These are phyloP conservation scores for Arthroderma sp. DNA, from an alignment of 2,329 filamentous ascomycete genomes.

Conservation along the genomic window DNA sequence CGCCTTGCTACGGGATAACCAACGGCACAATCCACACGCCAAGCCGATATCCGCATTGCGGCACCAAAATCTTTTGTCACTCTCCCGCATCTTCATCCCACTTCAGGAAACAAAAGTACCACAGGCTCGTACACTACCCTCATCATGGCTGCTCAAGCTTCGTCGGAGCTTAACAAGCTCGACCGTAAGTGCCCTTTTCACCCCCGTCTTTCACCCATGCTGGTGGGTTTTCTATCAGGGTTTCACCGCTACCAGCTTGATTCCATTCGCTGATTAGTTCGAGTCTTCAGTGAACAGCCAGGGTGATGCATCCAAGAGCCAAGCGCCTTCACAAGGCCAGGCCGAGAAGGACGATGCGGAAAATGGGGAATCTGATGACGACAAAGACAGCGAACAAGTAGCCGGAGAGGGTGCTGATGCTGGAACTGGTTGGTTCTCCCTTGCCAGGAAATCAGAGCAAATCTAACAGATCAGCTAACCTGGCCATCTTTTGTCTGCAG, in stretches of 20 bases:
- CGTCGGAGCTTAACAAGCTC: constrained; percentile 29
- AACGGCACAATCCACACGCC: too few species aligned
- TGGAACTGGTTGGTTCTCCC: constrained; percentile 19
- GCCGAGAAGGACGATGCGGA: constrained; percentile 35
- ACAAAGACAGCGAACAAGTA: constrained; percentile 36
- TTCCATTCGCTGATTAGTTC: not conserved
- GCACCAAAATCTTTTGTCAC: too few species aligned
- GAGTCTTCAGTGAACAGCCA: constrained; percentile 26
- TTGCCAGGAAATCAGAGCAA: not conserved
- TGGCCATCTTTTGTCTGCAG: constrained; percentile 13
- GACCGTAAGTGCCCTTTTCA: constrained; percentile 19
- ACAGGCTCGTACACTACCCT: not conserved
- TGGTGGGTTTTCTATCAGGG: not conserved
- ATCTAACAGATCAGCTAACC: constrained; percentile 3
- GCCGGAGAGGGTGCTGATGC: constrained; percentile 24
- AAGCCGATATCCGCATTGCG: too few species aligned
- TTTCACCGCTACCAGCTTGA: not conserved
- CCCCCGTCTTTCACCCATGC: not conserved
- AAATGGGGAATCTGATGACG: constrained; percentile 43
- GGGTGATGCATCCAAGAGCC: constrained; percentile 19
- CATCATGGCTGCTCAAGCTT: constrained; percentile 31
- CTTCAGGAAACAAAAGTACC: too few species aligned
- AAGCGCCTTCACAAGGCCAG: constrained; percentile 20
- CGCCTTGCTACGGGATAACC: too few species aligned
- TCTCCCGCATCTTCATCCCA: too few species aligned